Evolutionary conservation across 768 basidiomycete genomes (phyloP), one percentile per base, ranked within the genome.

Genomic region (Tulasnella sp.): DNA sequence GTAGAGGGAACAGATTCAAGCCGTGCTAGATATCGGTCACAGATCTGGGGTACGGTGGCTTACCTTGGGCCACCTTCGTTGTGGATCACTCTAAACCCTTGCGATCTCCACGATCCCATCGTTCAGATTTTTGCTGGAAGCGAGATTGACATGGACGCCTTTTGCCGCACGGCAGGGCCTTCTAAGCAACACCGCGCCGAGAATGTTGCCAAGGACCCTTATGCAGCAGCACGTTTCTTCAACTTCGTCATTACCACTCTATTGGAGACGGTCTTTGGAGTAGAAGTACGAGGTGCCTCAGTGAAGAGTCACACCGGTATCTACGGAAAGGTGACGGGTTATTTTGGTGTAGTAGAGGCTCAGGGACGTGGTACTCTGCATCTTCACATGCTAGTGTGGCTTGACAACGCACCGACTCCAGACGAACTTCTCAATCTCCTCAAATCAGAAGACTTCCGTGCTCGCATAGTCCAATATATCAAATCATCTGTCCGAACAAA

Each of bases 11-110:
- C 56, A 0, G 55, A 62, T 32, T 19, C 19, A 25, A n/a, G 41
- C 1, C 20, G 56, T 1, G 16, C 43, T 8, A 28, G 16, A 13
- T 35, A 48, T 5, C 58, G 66, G 0, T 52, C 60, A 2, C 61
- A 70, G 32, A 65, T 72, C 2, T 71, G 70, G 69, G 58, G 61
- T 2, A 70, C 64, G 0, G 60, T 58, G 1, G 20, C 68, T 0
- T 19, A 56, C 1, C 56, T 56, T 22, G 60, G 60, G 13, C 65
- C 67, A 1, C 69, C 70, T 0, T 56, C 45, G 1, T 24, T 73
- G 0, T 75, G 72, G 72, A 54, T 69, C 1, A 75, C 72, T 0
- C 62, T 75, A 2, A 72, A 72, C 53, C 69, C 67, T 1, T 47
- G 57, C 0, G 69, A 73, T 51, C 44, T 65, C 0, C 64, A 70